Conservation (phyloP, 2,329 filamentous ascomycete species). For the Akanthomyces uredinophilus region DNA sequence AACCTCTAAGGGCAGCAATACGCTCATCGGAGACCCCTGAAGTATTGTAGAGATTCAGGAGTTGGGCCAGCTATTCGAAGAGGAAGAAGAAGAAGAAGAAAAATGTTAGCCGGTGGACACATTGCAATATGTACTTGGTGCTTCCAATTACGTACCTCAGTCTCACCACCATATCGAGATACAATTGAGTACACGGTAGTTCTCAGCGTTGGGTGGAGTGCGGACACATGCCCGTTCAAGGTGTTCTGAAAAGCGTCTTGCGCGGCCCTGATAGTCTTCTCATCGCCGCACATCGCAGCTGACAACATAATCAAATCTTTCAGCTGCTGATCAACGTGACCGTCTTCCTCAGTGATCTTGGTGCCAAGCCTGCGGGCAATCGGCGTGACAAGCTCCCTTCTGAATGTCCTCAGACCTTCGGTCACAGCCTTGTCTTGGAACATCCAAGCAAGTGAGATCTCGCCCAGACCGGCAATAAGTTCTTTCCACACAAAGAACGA, state of each 20-base stretch:
- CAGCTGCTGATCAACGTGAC: constrained; percentile 89
- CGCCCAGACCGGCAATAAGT: constrained; percentile 70
- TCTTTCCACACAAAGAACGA: constrained; percentile 96
- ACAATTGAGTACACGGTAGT: constrained; percentile 81
- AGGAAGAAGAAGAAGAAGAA: background rate
- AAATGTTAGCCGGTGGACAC: background rate
- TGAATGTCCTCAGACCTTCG: constrained; percentile 77
- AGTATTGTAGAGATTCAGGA: constrained; percentile 63
- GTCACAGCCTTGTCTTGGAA: constrained; percentile 65
- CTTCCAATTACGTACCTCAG: constrained; percentile 58
- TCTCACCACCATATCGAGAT: constrained; percentile 70
- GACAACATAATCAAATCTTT: constrained; percentile 84
- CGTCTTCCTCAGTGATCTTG: constrained; percentile 78
- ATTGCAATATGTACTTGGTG: too few relatives aligned
- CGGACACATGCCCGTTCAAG: constrained; percentile 68
- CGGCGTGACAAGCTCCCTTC: constrained; percentile 67
- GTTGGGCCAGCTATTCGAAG: constrained; percentile 59
- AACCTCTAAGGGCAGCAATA: constrained; percentile 79
- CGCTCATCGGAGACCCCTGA: constrained; percentile 63
- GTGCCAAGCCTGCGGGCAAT: constrained; percentile 86
- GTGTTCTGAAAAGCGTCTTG: constrained; percentile 89
- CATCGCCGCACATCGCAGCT: constrained; percentile 75
- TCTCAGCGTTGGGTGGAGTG: constrained; percentile 88
- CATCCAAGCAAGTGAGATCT: constrained; percentile 78
- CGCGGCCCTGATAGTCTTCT: constrained; percentile 70